Percentiles rank a stretch among this genome's conserved stretches.
phyloP scores from a whole-genome alignment of 805 yeast genomes.

The Deakozyma indianensis region DNA sequence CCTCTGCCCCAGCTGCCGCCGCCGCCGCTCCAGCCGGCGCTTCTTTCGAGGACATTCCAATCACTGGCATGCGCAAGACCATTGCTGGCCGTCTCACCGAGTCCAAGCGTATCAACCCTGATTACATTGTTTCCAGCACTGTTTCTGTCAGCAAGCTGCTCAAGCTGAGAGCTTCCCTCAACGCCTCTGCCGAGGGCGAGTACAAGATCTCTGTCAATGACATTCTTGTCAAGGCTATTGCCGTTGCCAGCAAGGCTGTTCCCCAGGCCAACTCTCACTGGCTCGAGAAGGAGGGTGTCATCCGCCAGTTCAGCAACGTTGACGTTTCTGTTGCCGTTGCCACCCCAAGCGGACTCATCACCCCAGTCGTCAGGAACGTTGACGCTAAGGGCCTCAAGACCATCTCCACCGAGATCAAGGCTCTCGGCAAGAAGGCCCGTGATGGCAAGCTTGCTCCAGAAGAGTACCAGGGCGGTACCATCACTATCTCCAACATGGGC shows the following conservation, averaged over 20 bases:
- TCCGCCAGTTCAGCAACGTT: conserved; percentile 81
- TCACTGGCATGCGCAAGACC: conserved; percentile 84
- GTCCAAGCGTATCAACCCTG: conserved; percentile 79
- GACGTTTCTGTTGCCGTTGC: conserved; percentile 98
- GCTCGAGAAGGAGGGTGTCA: conserved; percentile 77
- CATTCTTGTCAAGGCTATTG: conserved; percentile 84
- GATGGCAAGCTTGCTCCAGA: conserved; percentile 85
- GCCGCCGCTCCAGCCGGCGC: conserved; percentile 40
- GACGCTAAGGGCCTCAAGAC: conserved; percentile 72
- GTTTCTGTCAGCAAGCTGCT: conserved; percentile 79
- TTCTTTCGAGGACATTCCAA: conserved; percentile 66
- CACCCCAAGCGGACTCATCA: conserved; percentile 91
- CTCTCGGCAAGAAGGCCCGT: conserved; percentile 91
- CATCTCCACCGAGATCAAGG: conserved; percentile 78
- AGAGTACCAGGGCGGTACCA: conserved; percentile 99
- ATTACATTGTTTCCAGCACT: conserved; percentile 80
- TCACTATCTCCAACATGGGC: conserved; percentile 96
- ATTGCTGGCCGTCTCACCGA: conserved; percentile 79
- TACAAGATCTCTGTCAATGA: conserved; percentile 91
- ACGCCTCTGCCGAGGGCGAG: conserved; percentile 70
- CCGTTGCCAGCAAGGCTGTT: conserved; percentile 76
- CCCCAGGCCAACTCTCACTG: conserved; percentile 93
- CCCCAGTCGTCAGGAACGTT: conserved; percentile 88
- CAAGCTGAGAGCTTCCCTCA: conserved; percentile 82
- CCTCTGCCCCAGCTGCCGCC: conserved; percentile 25